These are phyloP conservation scores for Persicaria tinctoria DNA, from an alignment of 148 eudicot genomes.

Conservation along the genomic window DNA sequence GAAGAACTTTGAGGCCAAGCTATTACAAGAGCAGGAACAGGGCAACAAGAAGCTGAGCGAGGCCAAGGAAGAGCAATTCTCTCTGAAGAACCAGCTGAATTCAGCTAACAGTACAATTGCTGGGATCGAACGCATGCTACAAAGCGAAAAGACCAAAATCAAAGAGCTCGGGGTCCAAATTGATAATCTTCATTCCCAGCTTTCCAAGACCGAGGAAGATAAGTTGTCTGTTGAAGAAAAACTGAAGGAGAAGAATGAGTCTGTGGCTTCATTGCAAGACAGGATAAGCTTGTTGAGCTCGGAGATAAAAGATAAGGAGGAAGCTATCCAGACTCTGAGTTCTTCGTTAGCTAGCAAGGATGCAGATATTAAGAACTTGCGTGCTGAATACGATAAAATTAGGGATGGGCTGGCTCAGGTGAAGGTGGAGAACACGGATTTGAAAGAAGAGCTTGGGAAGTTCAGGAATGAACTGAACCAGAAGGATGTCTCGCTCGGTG, in stretches of 20 bases:
- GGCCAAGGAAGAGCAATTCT: slow-evolving; percentile 54
- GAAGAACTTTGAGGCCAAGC: slow-evolving; percentile 47
- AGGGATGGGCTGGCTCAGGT: slow-evolving; percentile 34
- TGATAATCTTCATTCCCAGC: slow-evolving; percentile 33
- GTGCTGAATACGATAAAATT: slow-evolving; percentile 27
- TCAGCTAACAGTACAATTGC: slow-evolving; percentile 47
- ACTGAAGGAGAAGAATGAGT: slow-evolving; percentile 55
- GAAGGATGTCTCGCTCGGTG: slow-evolving; percentile 37
- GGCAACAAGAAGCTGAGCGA: slow-evolving; percentile 35
- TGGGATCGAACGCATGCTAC: slow-evolving; percentile 47
- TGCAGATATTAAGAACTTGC: slow-evolving; percentile 35
- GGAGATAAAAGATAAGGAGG: slow-evolving; percentile 70
- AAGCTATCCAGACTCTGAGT: slow-evolving; percentile 28
- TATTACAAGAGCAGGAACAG: slow-evolving; percentile 45
- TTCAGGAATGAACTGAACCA: slow-evolving; percentile 36
- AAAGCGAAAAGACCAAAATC: slow-evolving; percentile 33
- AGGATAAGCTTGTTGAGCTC: slow-evolving; percentile 38
- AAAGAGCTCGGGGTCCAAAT: slow-evolving; percentile 41
- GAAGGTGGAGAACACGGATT: slow-evolving; percentile 28
- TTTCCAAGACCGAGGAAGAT: slow-evolving; percentile 34
- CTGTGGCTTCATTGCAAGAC: slow-evolving; percentile 51
- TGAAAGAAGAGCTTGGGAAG: slow-evolving; percentile 39
- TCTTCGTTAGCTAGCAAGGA: slow-evolving; percentile 46
- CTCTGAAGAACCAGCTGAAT: slow-evolving; percentile 42
- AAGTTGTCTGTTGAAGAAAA: slow-evolving; percentile 46